Conservation (phyloP, 768 basidiomycete species). For the Psilocybe azurescens region DNA sequence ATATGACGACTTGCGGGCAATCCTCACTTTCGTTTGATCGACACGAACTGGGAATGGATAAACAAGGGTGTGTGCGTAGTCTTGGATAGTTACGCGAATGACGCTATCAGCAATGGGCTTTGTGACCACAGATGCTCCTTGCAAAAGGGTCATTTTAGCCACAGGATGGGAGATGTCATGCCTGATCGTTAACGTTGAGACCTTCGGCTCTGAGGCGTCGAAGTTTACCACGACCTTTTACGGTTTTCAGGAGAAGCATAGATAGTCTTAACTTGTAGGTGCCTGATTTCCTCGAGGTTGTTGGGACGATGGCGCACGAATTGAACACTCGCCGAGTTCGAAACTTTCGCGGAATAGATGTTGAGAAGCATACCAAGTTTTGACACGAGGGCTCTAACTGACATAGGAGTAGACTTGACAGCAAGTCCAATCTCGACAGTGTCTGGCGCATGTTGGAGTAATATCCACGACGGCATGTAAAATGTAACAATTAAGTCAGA, state of each 20-base stretch:
- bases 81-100: conserved; percentile 35
- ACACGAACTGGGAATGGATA: conserved; percentile 53
- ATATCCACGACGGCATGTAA: conserved; percentile 34
- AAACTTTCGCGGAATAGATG: conserved; percentile 33
- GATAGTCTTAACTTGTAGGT: conserved; percentile 8
- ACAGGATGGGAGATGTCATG: conserved; percentile 24
- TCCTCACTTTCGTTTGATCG: conserved; percentile 39
- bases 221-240: conserved; percentile 16
- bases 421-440: conserved; percentile 30
- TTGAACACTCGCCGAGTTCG: conserved; percentile 34
- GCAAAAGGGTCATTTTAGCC: conserved; percentile 23
- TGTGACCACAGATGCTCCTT: conserved; percentile 25
- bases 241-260: not conserved
- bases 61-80: conserved; percentile 29
- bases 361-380: conserved; percentile 32
- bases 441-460: conserved; percentile 28
- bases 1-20: conserved; percentile 62
- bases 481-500: conserved; percentile 43
- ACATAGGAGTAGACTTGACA: conserved; percentile 29
- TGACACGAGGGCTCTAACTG: conserved; percentile 14
- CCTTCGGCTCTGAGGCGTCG: conserved; percentile 12
- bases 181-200: conserved; percentile 23
- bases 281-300: conserved; percentile 21
- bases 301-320: conserved; percentile 34
- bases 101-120: conserved; percentile 36